A percentile compares a stretch with the other conserved stretches of the same genome.
These are phyloP conservation scores for Rubus parviflorus DNA, from an alignment of 306 rosid genomes.

Conservation along the genomic window DNA sequence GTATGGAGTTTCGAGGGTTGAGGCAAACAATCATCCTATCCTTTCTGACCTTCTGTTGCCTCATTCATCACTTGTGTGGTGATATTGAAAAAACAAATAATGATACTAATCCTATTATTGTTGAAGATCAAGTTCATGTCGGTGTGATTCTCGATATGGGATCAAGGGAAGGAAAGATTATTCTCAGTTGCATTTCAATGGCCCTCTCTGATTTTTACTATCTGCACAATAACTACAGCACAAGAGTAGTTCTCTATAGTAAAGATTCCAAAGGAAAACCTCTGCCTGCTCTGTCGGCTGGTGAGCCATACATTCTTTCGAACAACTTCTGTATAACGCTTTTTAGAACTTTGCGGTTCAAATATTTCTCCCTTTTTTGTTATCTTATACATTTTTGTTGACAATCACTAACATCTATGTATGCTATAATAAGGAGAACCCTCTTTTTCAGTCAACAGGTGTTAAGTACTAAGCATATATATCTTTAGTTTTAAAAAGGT, in stretches of 20 bases:
- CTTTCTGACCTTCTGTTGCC: not conserved
- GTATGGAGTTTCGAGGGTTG: not conserved
- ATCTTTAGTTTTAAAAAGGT: too few species aligned
- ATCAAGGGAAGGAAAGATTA: conserved; percentile 24
- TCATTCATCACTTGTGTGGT: not conserved
- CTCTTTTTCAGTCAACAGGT: too few species aligned
- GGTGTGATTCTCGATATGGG: conserved; percentile 18
- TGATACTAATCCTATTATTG: not conserved
- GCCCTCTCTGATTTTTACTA: conserved; percentile 21
- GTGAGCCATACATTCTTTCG: not conserved
- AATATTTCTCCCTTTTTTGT: too few species aligned
- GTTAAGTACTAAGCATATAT: too few species aligned
- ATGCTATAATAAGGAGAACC: too few species aligned
- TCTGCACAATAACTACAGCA: conserved; percentile 14
- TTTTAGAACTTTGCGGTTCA: too few species aligned
- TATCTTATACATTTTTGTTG: not conserved
- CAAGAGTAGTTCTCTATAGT: conserved; percentile 7
- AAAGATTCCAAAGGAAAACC: conserved; percentile 24
- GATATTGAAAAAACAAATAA: not conserved
- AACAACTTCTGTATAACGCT: not conserved
- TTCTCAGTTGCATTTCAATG: not conserved
- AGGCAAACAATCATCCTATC: not conserved
- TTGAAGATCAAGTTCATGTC: conserved; percentile 2
- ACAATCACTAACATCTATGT: too few species aligned
- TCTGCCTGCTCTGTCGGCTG: conserved; percentile 4